Base-by-base conservation (phyloP, 345 rosid genomes). In the Toxicodendron radicans region DNA sequence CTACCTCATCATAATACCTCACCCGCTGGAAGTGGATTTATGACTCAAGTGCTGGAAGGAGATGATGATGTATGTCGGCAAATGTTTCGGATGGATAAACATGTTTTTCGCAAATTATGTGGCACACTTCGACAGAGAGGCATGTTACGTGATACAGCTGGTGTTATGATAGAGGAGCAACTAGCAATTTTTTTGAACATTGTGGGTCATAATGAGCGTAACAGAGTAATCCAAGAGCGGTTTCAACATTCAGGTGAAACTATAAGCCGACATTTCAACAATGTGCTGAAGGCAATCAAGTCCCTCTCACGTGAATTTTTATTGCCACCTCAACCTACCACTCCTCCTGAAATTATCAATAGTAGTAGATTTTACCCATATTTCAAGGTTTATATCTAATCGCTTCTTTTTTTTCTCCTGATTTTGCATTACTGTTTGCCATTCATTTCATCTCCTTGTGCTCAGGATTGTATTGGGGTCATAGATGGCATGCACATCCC, bases 221-320 rank as follows among this genome's bases (percentile, higher is more conserved):
- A 89, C 82, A 87, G 97, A 76, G 96, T 91, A 27, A 77, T 89
- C 75, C 90, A 87, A 69, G 96, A 89, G 79, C 81, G 89, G 69
- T 92, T 92, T 79, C 91, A 88, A 77, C 92, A 83, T 79, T 90
- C 96, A 3, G 87, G 96, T 62, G 97, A 92, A 84, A 91, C 94
- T 75, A 86, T 92, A 54, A 91, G 96, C 83, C 89, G 93, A 51
- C 87, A 92, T 80, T 90, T 92, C 77, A 92, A 87, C 71, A 89
- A 84, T 80, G 97, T 90, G 67, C 30, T 92, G 73, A 92, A 89
- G 86, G 94, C 91, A 6, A 79, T 92, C 83, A 92, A 85, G 88
- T 88, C 93, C 32, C 79, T 89, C 69, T 87, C 97, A 3, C 90
- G 90, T 24, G 90, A 87, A 66, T 82, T 91, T 74, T 65, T 88